Evolutionary conservation across 352 stramenopile genomes (phyloP), one percentile per base, ranked within the genome.

Genomic region (Globisporangium cederbergense): DNA sequence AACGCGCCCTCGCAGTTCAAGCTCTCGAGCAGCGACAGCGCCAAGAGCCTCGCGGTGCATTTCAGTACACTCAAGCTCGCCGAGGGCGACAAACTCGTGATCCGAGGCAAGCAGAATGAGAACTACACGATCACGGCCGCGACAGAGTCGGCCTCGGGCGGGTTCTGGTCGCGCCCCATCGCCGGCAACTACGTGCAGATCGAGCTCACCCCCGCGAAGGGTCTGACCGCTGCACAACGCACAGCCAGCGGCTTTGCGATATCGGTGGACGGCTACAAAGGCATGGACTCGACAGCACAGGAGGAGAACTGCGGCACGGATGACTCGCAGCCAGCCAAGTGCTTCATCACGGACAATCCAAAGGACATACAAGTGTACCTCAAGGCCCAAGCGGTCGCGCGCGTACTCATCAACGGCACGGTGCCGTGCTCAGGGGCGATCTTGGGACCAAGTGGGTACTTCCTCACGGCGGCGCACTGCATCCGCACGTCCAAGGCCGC

Each of bases 401-500:
- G 72, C 20, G 66, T 76, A 32, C 65, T 76, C 8, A 59, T 78
- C 30, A 66, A 72, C 43, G 66, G 69, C 20, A 64, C 65, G 4
- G 65, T 55, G n/a, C 64, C 68, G 13, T 74, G 68, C 65, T 65
- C 64, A 2, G 68, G 68, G 20, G 22, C 60, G 46, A 36, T 74
- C 13, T 40, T 74, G 6, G 57, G 68, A 4, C 46, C 66, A 25
- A 49, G 20, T 18, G 53, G 46, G 1, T 78, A 74, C 61, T 74
- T 78, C 18, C 50, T 78, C 34, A 78, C 72, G 2, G 58, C 72
- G 11, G 58, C 65, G n/a, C 65, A 72, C 30, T 78, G 72, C 30
- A 53, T 78, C 20, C 52, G 50, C 30, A 67, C 69, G 4, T 40
- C 65, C n/a, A 58, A 54, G 7, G 51, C 55, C 1, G 66, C 66